Evolutionary conservation across 2,329 filamentous ascomycete species (phyloP), one percentile per base, ranked within the genome.

Genomic region (Magnaporthales sp.): DNA sequence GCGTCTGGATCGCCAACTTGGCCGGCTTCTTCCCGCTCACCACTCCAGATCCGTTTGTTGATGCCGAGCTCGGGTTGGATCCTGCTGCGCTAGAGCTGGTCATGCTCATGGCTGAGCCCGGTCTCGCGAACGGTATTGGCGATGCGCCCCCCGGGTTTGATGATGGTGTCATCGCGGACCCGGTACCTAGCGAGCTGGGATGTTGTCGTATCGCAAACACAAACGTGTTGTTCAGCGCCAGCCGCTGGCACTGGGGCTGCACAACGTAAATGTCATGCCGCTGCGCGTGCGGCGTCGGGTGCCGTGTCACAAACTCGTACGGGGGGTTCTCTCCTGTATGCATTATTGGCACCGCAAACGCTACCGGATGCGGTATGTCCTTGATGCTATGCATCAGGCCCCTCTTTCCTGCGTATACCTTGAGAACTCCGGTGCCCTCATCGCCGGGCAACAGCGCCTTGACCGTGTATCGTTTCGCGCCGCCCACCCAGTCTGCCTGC

Each of bases 331-430:
- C 91, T 68, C 95, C 95, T 0, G 88, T 90, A 77, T 99, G 95
- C 51, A 92, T 86, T 65, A 99, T 88, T 0, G 95, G 94, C n/a
- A 99, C 79, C 3, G 93, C 88, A 70, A 98, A 89, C 0, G 94
- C 93, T 66, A 99, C 80, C 2, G 93, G 89, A 74, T 99, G 94
- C 8, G 95, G 93, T 66, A 97, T 97, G 75, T 97, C 92, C 76
- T 95, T 95, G 81, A 95, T 94, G 70, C 91, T 96, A 79, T 98
- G 95, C 93, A 98, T 98, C 66, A 99, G 83, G 0, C 96, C 96
- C 69, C 93, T 88, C 77, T 93, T 95, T 68, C 96, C 95, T 13
- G 93, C 94, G 76, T 97, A 99, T 46, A 99, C 82, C 76, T 96
- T 97, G 67, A 99, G 80, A 13, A 90, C 86, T 58, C 92, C 95